phyloP scores from a whole-genome alignment of 305 asterid genomes.

The Fraxinus platypoda region DNA sequence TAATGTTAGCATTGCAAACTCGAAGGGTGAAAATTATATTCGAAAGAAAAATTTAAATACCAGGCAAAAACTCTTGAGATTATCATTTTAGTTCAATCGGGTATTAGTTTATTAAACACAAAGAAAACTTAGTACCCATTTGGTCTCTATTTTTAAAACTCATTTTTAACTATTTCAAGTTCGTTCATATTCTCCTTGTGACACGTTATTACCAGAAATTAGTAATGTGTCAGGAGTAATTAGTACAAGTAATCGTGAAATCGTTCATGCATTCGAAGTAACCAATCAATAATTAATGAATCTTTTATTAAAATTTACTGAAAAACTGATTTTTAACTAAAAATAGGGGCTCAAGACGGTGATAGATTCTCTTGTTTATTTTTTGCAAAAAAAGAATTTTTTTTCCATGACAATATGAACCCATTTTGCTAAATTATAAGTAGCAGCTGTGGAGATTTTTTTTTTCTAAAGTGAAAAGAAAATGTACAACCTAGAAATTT shows the following conservation, averaged over 20 bases:
- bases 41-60: background rate
- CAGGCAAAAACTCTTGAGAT: background rate
- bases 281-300: background rate
- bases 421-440: background rate
- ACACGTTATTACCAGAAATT: too few relatives aligned
- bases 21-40: background rate
- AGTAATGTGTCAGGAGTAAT: too few relatives aligned
- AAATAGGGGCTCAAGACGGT: too few relatives aligned
- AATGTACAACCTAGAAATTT: background rate
- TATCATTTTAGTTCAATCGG: background rate
- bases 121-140: background rate
- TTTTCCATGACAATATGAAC: background rate
- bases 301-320: too few relatives aligned
- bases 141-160: too few relatives aligned
- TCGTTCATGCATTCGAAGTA: background rate
- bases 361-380: too few relatives aligned
- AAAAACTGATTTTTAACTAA: too few relatives aligned
- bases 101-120: background rate
- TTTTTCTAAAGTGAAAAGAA: too few relatives aligned
- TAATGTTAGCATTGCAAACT: background rate
- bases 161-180: too few relatives aligned
- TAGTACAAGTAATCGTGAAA: background rate
- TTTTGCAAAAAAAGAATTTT: too few relatives aligned
- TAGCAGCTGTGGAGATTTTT: background rate
- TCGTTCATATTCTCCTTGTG: too few relatives aligned